Evolutionary conservation across 257 asterid species (phyloP).

Genomic region (Solanum etuberosum): DNA sequence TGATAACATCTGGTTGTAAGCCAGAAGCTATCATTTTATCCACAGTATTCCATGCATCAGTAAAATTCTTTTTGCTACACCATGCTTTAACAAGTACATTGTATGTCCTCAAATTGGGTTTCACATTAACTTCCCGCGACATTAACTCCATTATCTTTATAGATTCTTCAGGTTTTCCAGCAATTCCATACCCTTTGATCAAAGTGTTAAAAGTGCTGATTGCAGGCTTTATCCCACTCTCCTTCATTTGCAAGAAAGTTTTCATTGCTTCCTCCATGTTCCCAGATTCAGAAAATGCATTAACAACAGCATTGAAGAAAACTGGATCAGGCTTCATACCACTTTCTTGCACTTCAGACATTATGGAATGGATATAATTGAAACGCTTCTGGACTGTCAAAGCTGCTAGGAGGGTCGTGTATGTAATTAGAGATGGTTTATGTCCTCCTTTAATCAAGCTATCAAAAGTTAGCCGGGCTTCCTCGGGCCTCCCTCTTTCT

Average conservation of each 20-base stretch:
- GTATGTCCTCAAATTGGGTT: conserved; percentile 52
- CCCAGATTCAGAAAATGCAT: conserved; percentile 68
- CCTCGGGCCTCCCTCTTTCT: conserved; percentile 41
- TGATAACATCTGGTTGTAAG: conserved; percentile 38
- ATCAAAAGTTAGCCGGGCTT: conserved; percentile 37
- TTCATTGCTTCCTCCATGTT: conserved; percentile 65
- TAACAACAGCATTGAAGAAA: conserved; percentile 55
- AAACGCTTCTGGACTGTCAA: conserved; percentile 55
- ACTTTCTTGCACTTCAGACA: conserved; percentile 35
- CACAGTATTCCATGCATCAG: conserved; percentile 45
- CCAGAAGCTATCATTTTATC: conserved; percentile 44
- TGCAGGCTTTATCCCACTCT: conserved; percentile 43
- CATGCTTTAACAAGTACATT: conserved; percentile 57
- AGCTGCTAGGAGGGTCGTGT: conserved; percentile 59
- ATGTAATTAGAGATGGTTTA: conserved; percentile 61
- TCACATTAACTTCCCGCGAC: conserved; percentile 34
- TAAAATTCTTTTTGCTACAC: conserved; percentile 40
- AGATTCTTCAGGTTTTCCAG: conserved; percentile 64
- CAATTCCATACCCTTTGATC: conserved; percentile 63
- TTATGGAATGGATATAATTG: conserved; percentile 29
- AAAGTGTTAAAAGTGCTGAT: conserved; percentile 54
- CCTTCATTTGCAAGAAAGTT: conserved; percentile 44
- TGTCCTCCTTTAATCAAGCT: conserved; percentile 51
- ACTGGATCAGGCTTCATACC: conserved; percentile 47
- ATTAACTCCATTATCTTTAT: conserved; percentile 37